Percentiles rank a stretch among this genome's conserved stretches.
These are phyloP conservation scores for Astathelohania contejeani DNA, from an alignment of 371 early-diverging fungal species.

Conservation along the genomic window DNA sequence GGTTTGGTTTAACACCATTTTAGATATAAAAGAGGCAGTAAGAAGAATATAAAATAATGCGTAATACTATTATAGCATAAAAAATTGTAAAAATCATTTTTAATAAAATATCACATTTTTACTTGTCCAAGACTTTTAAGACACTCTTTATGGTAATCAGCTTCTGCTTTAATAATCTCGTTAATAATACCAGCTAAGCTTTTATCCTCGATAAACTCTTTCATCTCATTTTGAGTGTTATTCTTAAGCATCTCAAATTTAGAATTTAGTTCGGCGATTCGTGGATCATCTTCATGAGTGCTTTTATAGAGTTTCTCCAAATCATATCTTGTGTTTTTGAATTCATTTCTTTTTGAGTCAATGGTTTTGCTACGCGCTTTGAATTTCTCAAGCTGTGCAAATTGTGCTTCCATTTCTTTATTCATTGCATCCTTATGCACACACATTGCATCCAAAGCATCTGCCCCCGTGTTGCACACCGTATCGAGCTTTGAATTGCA, in stretches of 20 bases:
- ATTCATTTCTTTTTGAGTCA: conserved; percentile 35
- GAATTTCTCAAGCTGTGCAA: conserved; percentile 21
- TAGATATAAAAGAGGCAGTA: too few species aligned
- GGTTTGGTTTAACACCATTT: too few species aligned
- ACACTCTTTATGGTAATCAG: conserved; percentile 15
- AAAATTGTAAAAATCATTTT: too few species aligned
- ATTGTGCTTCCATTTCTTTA: conserved; percentile 15
- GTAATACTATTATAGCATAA: too few species aligned
- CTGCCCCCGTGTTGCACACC: conserved; percentile 15
- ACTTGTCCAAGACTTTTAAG: not conserved
- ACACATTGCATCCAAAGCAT: conserved; percentile 33
- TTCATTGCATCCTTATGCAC: conserved; percentile 37
- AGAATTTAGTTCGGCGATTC: conserved; percentile 3
- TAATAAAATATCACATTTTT: conserved; percentile 1
- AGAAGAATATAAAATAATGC: too few species aligned
- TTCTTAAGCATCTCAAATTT: conserved; percentile 6
- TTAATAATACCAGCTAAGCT: conserved; percentile 22
- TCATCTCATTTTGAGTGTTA: conserved; percentile 20
- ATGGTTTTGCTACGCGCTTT: conserved; percentile 28
- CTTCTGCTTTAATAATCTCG: conserved; percentile 16
- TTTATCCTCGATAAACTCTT: conserved; percentile 26
- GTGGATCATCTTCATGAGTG: conserved; percentile 1
- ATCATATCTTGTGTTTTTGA: conserved; percentile 42
- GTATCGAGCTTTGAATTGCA: conserved; percentile 5
- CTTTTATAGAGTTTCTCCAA: conserved; percentile 23